Evolutionary conservation across 192 early-diverging fungal species (phyloP), one percentile per base, ranked within the genome.

Genomic region (Coemansia sp.): DNA sequence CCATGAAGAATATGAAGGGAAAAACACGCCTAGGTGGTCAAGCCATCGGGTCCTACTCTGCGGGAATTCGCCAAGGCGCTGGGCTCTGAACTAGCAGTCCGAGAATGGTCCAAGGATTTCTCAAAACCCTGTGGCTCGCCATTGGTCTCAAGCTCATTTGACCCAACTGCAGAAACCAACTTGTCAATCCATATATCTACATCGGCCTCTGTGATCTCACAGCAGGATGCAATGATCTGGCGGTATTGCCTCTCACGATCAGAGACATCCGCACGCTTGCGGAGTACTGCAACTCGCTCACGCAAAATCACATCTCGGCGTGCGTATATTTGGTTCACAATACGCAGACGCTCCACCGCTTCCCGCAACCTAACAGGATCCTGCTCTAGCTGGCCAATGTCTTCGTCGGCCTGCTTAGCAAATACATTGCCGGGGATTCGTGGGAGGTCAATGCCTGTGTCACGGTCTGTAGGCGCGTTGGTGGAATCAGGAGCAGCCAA

Each of bases 181-280:
- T 88, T 88, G 10, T 85, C 86, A 17, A 96, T 74, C 81, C 92
- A 84, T 21, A 87, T 82, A 59, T 93, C 93, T 2, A 98, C 91
- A 33, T 90, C 83, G 2, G 90, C 91, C 17, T 92, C 66, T 17
- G 85, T 82, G 24, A 96, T 87, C 62, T 89, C 86, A 67, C 94
- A 95, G 71, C 94, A 94, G 23, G 87, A 86, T 6, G 92, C 87
- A 74, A 96, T 94, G 31, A 98, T 85, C 61, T 86, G 83, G 76
- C 91, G 91, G 76, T 89, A 96, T 60, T 90, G 86, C 42, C 90
- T 61, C 68, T 95, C 93, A 42, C 84, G 85, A 22, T 89, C 86
- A 3, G 84, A 84, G 3, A 87, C 79, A 51, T 85, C 83, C 7
- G 73, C 73, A 7, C 79, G 74, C 31, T 50, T 73, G 46, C 80